Evolutionary conservation across 1,139 yeast species (phyloP).

Genomic region (Geotrichum citri-aurantii): DNA sequence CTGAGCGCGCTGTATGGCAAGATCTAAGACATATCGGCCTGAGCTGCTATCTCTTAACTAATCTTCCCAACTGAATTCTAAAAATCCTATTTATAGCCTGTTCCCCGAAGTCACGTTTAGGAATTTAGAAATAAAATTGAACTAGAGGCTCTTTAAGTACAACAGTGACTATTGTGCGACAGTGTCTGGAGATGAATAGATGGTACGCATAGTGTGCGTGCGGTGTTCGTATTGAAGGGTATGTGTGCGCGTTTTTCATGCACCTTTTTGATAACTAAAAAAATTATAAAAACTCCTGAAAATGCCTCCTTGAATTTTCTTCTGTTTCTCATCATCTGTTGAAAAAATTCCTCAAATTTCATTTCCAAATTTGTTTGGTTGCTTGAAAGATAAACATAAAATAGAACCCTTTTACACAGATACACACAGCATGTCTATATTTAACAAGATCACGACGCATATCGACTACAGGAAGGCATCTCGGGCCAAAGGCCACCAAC

Average conservation of each 20-base stretch:
- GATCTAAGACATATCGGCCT: not conserved
- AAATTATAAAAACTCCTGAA: not conserved
- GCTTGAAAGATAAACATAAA: no score
- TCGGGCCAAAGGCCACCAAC: not conserved
- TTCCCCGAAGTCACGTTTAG: no score
- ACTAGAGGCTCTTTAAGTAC: no score
- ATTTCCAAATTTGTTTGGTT: not conserved
- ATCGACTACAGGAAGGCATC: not conserved
- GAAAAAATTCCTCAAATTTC: no score
- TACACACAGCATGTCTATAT: constrained; percentile 5
- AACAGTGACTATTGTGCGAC: no score
- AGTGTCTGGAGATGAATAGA: no score
- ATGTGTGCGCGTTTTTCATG: not conserved
- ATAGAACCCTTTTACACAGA: not conserved
- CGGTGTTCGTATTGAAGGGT: not conserved
- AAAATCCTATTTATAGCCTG: no score
- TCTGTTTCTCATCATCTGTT: not conserved
- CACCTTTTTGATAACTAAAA: not conserved
- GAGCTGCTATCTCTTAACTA: not conserved
- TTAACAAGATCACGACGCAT: constrained; percentile 14
- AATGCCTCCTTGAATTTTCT: not conserved
- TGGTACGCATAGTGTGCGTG: not conserved
- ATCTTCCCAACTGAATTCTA: no score
- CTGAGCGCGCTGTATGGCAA: not conserved
- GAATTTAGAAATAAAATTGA: no score